Conservation (phyloP, 208 protist genomes). For the Strigomonas oncopelti region DNA sequence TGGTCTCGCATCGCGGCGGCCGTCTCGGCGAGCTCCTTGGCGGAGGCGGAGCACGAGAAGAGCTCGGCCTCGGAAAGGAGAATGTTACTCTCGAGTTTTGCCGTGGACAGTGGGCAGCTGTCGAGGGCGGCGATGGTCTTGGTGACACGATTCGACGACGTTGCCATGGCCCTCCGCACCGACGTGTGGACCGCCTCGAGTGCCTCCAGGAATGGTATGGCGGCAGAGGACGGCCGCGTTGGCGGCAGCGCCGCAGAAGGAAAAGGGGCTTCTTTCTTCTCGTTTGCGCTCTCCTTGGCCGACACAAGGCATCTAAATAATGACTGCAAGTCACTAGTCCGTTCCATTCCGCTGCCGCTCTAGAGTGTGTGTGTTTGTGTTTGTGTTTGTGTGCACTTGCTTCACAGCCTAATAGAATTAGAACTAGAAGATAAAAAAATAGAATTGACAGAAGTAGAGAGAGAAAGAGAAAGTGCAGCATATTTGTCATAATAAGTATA, state of each 20-base stretch:
- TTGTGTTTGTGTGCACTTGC: too few species aligned
- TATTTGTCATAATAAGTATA: too few species aligned
- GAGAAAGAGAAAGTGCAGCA: too few species aligned
- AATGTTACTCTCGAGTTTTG: slow-evolving; percentile 44
- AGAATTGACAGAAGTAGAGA: too few species aligned
- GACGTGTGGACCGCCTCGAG: neutral
- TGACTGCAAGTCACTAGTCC: neutral
- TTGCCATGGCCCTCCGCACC: neutral
- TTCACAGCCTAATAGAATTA: too few species aligned
- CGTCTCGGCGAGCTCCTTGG: slow-evolving; percentile 41
- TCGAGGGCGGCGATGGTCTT: slow-evolving; percentile 40
- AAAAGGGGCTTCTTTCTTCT: too few species aligned
- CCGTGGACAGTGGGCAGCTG: slow-evolving; percentile 28
- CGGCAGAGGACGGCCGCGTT: too few species aligned
- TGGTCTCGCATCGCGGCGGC: slow-evolving; percentile 19
- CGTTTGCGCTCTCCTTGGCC: too few species aligned
- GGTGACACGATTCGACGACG: slow-evolving; percentile 7
- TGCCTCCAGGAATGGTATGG: neutral
- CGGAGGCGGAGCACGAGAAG: slow-evolving; percentile 36
- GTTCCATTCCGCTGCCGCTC: neutral
- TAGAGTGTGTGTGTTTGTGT: too few species aligned
- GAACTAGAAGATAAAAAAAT: too few species aligned
- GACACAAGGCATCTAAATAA: too few species aligned
- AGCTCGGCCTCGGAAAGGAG: slow-evolving; percentile 77
- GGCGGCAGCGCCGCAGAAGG: neutral